Evolutionary conservation across 139 green algal genomes (phyloP), one percentile per base, ranked within the genome.

Genomic region (Chlamydomonas eustigma): DNA sequence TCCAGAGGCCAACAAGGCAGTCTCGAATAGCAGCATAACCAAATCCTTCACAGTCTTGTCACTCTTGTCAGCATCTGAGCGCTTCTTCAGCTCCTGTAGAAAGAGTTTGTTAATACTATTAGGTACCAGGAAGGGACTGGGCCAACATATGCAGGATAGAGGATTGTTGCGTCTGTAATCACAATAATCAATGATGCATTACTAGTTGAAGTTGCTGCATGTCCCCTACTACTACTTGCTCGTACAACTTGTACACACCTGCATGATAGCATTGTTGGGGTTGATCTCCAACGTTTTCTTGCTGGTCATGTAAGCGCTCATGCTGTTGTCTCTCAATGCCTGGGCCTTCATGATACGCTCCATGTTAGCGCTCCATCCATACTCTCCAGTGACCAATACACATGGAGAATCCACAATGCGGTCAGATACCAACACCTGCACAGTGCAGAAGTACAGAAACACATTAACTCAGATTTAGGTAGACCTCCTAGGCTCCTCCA

Each of bases 231-330:
- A n/a, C n/a, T n/a, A n/a, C n/a, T n/a, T n/a, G n/a, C n/a, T n/a
- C n/a, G n/a, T n/a, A n/a, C n/a, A n/a, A n/a, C n/a, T n/a, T n/a
- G n/a, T 58, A 18, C 44, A 18, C 88, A 97, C 94, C 38, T 92
- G 74, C 82, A 99, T 94, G 86, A 99, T 99, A 69, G 91, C 70
- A 86, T 99, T 98, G 76, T 93, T 81, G 30, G 96, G 93, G 89
- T 99, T 99, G 89, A 99, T 95, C 90, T 99, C 96, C 64, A 99
- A 81, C 37, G 96, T 99, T 92, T 99, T 99, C 93, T 99, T 99
- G 78, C 67, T 88, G 50, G 85, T 90, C 96, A 99, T 99, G 94
- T 99, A 99, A 28, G 84, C 83, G 31, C 85, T 86, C 96, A 99
- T 98, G 84, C 79, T 90, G 88, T 89, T 94, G 85, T 99, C 96